Conservation (phyloP, 202 grass and related monocot species). For the Panicum hallii region DNA sequence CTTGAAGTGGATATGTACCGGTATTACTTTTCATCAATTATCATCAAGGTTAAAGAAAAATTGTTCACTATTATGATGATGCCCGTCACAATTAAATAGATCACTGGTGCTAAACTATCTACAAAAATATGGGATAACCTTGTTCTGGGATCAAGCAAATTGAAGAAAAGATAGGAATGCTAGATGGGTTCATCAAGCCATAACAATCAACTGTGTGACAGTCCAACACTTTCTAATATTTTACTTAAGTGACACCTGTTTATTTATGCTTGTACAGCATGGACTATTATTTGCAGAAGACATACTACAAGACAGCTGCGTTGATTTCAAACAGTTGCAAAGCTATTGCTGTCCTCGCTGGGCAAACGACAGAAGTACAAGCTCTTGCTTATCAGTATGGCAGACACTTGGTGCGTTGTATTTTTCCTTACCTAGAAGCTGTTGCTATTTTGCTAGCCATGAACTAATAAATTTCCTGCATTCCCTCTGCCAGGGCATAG, state of each 20-base stretch:
- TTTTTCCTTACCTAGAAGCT: constrained; percentile 17
- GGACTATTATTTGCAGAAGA: constrained; percentile 67
- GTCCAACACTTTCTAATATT: neutral
- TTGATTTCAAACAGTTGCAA: constrained; percentile 73
- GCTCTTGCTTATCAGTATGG: constrained; percentile 67
- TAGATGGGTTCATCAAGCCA: constrained; percentile 7
- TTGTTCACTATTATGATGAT: neutral
- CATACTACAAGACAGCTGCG: constrained; percentile 72
- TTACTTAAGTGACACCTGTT: constrained; percentile 21
- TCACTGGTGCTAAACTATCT: neutral
- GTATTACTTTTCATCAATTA: neutral
- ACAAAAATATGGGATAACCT: neutral
- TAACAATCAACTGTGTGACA: constrained; percentile 1
- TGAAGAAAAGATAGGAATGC: constrained; percentile 10
- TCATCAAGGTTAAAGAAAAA: neutral
- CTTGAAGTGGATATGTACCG: neutral
- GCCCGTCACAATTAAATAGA: neutral
- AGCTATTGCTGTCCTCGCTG: constrained; percentile 58
- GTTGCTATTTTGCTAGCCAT: constrained; percentile 8
- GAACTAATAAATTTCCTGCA: neutral
- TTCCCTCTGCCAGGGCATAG: constrained; percentile 54
- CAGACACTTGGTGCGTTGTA: constrained; percentile 49
- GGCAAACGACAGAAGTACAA: constrained; percentile 57
- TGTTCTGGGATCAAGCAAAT: neutral
- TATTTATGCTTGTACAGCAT: constrained; percentile 50